These are phyloP conservation scores for Daldinia concentrica DNA, from an alignment of 495 filamentous ascomycete genomes.

Conservation along the genomic window DNA sequence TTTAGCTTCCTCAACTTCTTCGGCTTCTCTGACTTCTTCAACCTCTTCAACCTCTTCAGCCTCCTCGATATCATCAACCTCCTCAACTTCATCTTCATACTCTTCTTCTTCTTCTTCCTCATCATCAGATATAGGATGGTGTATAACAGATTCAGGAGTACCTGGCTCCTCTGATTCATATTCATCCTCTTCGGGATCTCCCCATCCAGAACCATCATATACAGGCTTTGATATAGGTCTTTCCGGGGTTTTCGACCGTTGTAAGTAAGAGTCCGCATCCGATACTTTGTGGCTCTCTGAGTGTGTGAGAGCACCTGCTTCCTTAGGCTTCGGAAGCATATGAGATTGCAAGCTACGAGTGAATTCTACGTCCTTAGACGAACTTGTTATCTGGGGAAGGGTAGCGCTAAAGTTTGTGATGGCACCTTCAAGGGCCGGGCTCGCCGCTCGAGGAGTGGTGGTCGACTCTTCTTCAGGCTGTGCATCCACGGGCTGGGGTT, in stretches of 20 bases:
- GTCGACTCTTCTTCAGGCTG: constrained; percentile 35
- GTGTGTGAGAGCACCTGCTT: constrained; percentile 41
- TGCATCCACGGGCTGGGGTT: background rate
- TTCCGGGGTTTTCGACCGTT: constrained; percentile 72
- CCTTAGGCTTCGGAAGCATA: constrained; percentile 54
- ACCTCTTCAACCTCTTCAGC: constrained; percentile 48
- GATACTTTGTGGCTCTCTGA: constrained; percentile 57
- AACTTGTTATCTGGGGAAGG: constrained; percentile 37
- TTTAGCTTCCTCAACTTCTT: constrained; percentile 46
- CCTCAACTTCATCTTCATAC: constrained; percentile 43
- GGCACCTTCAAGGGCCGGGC: constrained; percentile 46
- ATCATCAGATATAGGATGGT: constrained; percentile 69
- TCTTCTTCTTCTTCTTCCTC: constrained; percentile 41
- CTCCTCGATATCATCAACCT: constrained; percentile 50
- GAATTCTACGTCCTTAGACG: constrained; percentile 48
- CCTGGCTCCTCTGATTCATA: constrained; percentile 72
- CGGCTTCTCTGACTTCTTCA: constrained; percentile 46
- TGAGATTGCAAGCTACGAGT: constrained; percentile 54
- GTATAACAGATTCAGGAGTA: constrained; percentile 94
- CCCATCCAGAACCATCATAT: constrained; percentile 65
- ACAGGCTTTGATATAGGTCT: constrained; percentile 62
- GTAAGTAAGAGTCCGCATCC: constrained; percentile 60
- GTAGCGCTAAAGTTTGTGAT: constrained; percentile 47
- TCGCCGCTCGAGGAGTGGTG: constrained; percentile 57
- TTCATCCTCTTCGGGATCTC: constrained; percentile 57